Base-by-base conservation (phyloP, 2,329 filamentous ascomycete genomes). In the Fusarium mangiferae region DNA sequence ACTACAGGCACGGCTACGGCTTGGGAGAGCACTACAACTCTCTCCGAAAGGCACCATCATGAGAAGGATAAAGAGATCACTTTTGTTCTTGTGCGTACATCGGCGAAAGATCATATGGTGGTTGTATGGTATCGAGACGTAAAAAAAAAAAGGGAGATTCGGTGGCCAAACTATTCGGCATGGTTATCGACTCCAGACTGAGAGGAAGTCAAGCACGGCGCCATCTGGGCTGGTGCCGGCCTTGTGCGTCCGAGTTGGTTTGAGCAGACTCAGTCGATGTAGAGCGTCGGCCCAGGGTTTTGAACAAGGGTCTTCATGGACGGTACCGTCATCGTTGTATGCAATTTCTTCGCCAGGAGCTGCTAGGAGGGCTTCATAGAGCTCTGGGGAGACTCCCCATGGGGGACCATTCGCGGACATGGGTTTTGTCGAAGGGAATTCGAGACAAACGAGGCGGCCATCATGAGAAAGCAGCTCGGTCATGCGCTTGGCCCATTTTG, bases 11-110 rank as follows among this genome's bases (percentile, higher is more conserved):
- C 84, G 94, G 94, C 55, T 98, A 97, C 82, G 96, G 96, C 3
- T 85, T 99, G 56, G 96, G 96, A 18, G 96, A 98, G 85, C 96
- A 99, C 84, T 99, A 99, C 84, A 99, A 99, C 81, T 97, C 95
- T 60, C 83, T 99, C 80, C 83, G 90, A 76, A 89, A 86, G 78
- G 79, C 78, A 74, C 73, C 77, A 75, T 78, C 70, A 75, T 57
- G 62, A 48, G 66, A 62, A n/a, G 33, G 39, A 62, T 36, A 66
- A 68, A 61, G 61, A 52, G 57, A 73, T 74, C 65, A 70, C 75
- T 71, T 72, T 71, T 77, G 36, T 75, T 62, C 65, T 69, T 68
- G 66, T 75, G 72, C 66, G 60, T 73, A 66, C 66, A 65, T 63
- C 57, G 46, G 65, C 69, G 65, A 73, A 62, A 57, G 56, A 70